phyloP scores from a whole-genome alignment of 768 basidiomycete genomes.

The Tephrocybe sp. region DNA sequence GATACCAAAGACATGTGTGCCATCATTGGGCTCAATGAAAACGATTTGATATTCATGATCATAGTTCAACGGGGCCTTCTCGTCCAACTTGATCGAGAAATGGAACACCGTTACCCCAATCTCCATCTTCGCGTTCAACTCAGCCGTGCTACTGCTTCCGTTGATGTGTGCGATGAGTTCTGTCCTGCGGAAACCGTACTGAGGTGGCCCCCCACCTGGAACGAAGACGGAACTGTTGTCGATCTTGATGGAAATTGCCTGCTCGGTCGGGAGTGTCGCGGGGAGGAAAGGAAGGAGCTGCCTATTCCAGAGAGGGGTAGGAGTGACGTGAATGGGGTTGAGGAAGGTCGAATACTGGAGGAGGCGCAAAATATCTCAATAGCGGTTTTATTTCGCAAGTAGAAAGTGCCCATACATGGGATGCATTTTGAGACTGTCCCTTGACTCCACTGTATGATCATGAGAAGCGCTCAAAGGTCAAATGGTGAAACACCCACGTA shows the following conservation, averaged over 20 bases:
- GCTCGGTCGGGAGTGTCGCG: conserved; percentile 36
- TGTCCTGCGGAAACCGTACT: conserved; percentile 57
- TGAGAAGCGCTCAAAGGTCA: neutral
- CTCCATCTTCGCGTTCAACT: conserved; percentile 40
- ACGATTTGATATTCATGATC: conserved; percentile 64
- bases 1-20: conserved; percentile 58
- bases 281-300: conserved; percentile 20
- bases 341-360: conserved; percentile 45
- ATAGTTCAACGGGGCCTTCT: conserved; percentile 45
- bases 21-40: conserved; percentile 62
- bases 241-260: conserved; percentile 51
- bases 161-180: conserved; percentile 55
- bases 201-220: conserved; percentile 47
- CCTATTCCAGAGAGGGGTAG: conserved; percentile 51
- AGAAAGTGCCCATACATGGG: conserved; percentile 36
- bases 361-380: neutral
- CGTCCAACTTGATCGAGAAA: conserved; percentile 41
- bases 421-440: conserved; percentile 46
- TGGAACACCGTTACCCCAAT: conserved; percentile 27
- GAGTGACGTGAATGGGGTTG: conserved; percentile 31
- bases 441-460: conserved; percentile 48
- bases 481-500: conserved; percentile 39
- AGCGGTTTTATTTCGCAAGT: neutral
- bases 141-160: conserved; percentile 29
- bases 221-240: conserved; percentile 59